A percentile compares a stretch with the other conserved stretches of the same genome.
These are phyloP conservation scores for Podochytrium sp. DNA, from an alignment of 192 early-diverging fungal species.

Conservation along the genomic window DNA sequence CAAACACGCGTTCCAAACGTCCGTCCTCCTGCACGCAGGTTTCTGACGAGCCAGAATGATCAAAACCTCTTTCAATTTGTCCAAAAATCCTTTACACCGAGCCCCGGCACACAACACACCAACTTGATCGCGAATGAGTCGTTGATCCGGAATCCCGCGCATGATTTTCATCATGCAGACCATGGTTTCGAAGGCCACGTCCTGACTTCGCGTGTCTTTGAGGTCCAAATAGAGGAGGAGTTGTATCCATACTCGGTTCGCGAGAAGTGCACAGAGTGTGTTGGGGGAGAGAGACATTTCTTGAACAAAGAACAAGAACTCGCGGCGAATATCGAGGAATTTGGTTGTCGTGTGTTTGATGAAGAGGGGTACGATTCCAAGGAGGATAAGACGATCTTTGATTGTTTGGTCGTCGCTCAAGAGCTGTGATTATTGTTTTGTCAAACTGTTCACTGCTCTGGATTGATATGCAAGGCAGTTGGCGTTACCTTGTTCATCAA, in stretches of 20 bases:
- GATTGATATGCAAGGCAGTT: no score
- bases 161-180: neutral
- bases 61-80: neutral
- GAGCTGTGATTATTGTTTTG: neutral
- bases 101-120: neutral
- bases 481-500: slow-evolving; percentile 6
- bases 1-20: neutral
- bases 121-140: slow-evolving; percentile 1
- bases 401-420: neutral
- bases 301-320: neutral
- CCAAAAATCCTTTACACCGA: neutral
- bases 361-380: neutral
- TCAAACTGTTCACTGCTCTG: no score
- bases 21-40: neutral
- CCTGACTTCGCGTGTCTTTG: neutral
- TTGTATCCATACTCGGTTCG: neutral
- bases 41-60: neutral
- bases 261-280: neutral
- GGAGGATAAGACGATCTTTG: neutral
- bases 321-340: slow-evolving; percentile 13
- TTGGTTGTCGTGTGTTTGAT: neutral
- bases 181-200: slow-evolving; percentile 14
- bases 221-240: neutral
- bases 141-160: neutral
- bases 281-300: neutral